These are phyloP conservation scores for Hippophae tibetana DNA, from an alignment of 306 rosid species.

Conservation along the genomic window DNA sequence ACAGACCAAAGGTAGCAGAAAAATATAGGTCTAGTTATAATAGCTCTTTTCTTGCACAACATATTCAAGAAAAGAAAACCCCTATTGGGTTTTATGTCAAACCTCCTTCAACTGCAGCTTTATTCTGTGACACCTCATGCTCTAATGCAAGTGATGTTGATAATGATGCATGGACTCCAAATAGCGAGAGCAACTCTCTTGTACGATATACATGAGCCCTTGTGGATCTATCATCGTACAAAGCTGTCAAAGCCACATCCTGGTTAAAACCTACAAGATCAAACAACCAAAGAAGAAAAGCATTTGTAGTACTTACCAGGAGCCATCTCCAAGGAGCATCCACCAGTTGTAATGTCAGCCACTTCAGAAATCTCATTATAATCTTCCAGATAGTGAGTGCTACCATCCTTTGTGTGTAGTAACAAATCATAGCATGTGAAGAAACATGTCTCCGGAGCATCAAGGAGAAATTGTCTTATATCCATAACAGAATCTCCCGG, in stretches of 20 bases:
- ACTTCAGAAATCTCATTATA: slow-evolving; percentile 94
- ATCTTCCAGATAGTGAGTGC: slow-evolving; percentile 76
- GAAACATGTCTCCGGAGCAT: slow-evolving; percentile 97
- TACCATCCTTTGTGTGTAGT: slow-evolving; percentile 79
- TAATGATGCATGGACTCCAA: slow-evolving; percentile 78
- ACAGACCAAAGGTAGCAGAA: slow-evolving; percentile 6
- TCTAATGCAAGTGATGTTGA: slow-evolving; percentile 96
- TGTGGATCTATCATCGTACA: slow-evolving; percentile 95
- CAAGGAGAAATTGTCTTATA: slow-evolving; percentile 90
- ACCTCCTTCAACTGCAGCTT: slow-evolving; percentile 70
- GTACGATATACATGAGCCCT: slow-evolving; percentile 98
- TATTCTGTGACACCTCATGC: slow-evolving; percentile 61
- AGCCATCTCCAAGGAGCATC: slow-evolving; percentile 96
- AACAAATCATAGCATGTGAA: slow-evolving; percentile 90
- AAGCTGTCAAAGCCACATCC: slow-evolving; percentile 50
- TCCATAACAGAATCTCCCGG: slow-evolving; percentile 99
- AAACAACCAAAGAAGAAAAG: slow-evolving; percentile 1
- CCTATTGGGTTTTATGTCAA: slow-evolving; percentile 10
- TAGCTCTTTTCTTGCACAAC: slow-evolving; percentile 2
- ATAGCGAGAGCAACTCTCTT: slow-evolving; percentile 84
- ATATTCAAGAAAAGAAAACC: slow-evolving; percentile 7
- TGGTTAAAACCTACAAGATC: slow-evolving; percentile 25
- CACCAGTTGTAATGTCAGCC: slow-evolving; percentile 92
- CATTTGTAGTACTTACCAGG: slow-evolving; percentile 48
- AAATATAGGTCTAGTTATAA: slow-evolving; percentile 18